Base-by-base conservation (phyloP, 768 basidiomycete species). In the Grammothele lineata region DNA sequence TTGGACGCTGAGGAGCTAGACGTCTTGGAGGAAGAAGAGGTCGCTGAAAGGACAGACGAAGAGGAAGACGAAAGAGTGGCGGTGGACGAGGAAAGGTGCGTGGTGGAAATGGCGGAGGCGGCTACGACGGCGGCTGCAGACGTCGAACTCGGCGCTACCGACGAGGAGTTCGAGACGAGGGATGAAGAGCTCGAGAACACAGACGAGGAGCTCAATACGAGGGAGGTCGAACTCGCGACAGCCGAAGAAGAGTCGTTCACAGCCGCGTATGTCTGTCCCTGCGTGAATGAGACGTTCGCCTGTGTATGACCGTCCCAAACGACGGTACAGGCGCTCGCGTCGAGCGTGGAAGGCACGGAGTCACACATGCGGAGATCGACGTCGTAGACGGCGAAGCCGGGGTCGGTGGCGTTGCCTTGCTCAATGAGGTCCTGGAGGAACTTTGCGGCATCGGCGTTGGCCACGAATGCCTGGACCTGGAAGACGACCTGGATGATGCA, bases 401-500 rank as follows among this genome's bases (percentile, higher is more conserved):
- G 53, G 54, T 70, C 69, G 21, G 69, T 64, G 6, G 74, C 72
- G 51, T 78, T 63, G 24, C 77, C 81, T 57, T 77, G 65, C 23
- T 61, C 37, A 23, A 81, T 69, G 43, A 88, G 73, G 40, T 65
- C 62, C 37, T 66, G 64, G 45, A 89, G 68, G 54, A 81, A 73
- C 22, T 60, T 47, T 23, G 78, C 76, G 5, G 85, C 83, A 17
- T 73, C 54, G 8, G 73, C 73, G 55, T 89, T 89, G 66, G 78
- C 77, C 11, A 70, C 69, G 68, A 82, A 83, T 10, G 82, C 86
- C 43, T 74, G 73, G 41, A 73, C 75, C 66, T 90, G 87, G 37
- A 91, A 70, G 22, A 75, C 69, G 53, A 88, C 70, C 64, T 89
- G 87, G 48, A 87, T 61, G 46, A 75, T 54, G 55, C 83, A 87